Base-by-base conservation (phyloP, 306 rosid species). In the Lathyrus tuberosus region DNA sequence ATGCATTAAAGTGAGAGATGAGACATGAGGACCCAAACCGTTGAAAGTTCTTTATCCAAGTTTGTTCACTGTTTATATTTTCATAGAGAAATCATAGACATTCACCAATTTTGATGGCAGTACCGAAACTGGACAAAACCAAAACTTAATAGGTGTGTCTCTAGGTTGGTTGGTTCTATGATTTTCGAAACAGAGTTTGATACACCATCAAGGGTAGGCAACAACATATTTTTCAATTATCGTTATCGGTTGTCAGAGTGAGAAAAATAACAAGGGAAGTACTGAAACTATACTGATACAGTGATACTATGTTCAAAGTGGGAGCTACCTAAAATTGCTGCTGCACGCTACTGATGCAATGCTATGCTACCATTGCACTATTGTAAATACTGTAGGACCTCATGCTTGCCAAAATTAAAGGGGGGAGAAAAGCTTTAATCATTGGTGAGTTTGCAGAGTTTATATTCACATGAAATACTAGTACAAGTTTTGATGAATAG, bases 11-110 rank as follows among this genome's bases (percentile, higher is more conserved):
- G 70, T 51, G 7, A 8, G 30, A 8, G 46, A 11, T 41, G 46
- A 63, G 77, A 51, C 74, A 81, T 31, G 41, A 73, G 74, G 82
- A 73, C 71, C 74, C 82, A 73, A 59, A 68, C 1, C 26, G 66
- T 66, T 71, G 70, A 76, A 66, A 67, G 11, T 62, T 71, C 65
- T 41, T 71, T 76, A 61, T 76, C 69, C 78, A 71, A 46, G 38
- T 71, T 76, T 67, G 53, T 14, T 62, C 65, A 35, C 38, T 41
- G 35, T n/a, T 30, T 22, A 20, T 26, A 18, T 75, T 65, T 60
- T 49, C 58, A 60, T 51, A 9, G 72, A 14, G 30, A 71, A 52
- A 51, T 64, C 65, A 64, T 46, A 20, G 63, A 48, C 53, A 54
- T 44, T 31, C 60, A 53, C 46, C 69, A 28, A 71, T 46, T 71